These are phyloP conservation scores for Zygotorulaspora chibaensis DNA, from an alignment of 805 yeast genomes.

Conservation along the genomic window DNA sequence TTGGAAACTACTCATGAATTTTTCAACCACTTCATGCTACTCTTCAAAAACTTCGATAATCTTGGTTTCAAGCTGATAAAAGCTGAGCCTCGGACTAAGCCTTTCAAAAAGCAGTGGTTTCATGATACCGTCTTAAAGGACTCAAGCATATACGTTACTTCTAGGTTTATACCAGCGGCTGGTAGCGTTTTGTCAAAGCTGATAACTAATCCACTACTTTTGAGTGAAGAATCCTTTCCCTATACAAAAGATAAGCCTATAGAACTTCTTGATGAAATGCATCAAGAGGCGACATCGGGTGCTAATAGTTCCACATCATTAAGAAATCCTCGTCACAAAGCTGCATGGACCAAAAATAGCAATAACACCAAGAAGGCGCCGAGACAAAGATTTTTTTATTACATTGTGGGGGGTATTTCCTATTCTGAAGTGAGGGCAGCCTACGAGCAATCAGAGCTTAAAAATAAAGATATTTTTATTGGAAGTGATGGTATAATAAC, in stretches of 20 bases:
- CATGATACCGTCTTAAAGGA: constrained; percentile 47
- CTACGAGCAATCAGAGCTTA: constrained; percentile 58
- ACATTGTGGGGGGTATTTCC: constrained; percentile 86
- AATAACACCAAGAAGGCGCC: constrained; percentile 29
- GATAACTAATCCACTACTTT: constrained; percentile 44
- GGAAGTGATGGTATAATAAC: constrained; percentile 76
- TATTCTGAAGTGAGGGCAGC: constrained; percentile 74
- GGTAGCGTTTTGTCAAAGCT: constrained; percentile 53
- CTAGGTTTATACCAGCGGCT: constrained; percentile 69
- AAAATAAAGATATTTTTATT: constrained; percentile 68
- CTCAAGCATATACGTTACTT: constrained; percentile 47
- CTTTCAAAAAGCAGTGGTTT: constrained; percentile 46
- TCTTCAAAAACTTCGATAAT: constrained; percentile 53
- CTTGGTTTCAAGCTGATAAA: constrained; percentile 57
- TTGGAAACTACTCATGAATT: constrained; percentile 38
- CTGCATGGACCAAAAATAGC: constrained; percentile 64
- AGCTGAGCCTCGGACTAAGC: constrained; percentile 38
- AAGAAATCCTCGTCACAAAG: constrained; percentile 67
- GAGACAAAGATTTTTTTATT: constrained; percentile 71
- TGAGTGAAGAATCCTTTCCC: constrained; percentile 59
- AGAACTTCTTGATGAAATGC: constrained; percentile 38
- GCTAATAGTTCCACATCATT: constrained; percentile 46
- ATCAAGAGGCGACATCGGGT: constrained; percentile 31
- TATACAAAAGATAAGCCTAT: constrained; percentile 72
- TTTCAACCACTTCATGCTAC: constrained; percentile 43